These are phyloP conservation scores for Beauveria sp. DNA, from an alignment of 2,329 filamentous ascomycete genomes.

Conservation along the genomic window DNA sequence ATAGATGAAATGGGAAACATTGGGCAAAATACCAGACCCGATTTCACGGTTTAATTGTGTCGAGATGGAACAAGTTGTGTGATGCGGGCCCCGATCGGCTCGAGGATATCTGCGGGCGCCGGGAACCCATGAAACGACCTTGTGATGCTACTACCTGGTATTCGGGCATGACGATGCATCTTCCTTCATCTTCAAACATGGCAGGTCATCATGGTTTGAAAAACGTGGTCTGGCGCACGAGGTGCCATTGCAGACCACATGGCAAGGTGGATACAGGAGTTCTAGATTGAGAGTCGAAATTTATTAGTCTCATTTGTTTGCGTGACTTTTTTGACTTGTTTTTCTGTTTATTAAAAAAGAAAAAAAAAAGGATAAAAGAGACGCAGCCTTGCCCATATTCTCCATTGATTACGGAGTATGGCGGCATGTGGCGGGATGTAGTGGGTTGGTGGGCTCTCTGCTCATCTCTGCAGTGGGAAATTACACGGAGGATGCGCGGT, in stretches of 20 bases:
- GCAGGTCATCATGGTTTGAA: background rate
- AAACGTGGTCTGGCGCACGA: constrained; percentile 7
- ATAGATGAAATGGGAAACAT: background rate
- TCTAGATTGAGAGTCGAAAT: background rate
- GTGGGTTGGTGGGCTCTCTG: background rate
- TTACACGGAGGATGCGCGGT: background rate
- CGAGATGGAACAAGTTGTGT: too few species aligned
- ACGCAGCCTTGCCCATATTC: background rate
- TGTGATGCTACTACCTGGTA: background rate
- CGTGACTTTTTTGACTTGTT: too few species aligned
- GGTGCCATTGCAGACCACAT: background rate
- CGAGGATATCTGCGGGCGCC: too few species aligned
- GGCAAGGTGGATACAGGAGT: background rate
- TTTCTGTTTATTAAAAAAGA: background rate
- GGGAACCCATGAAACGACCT: too few species aligned
- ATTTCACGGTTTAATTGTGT: too few species aligned
- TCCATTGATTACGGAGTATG: background rate
- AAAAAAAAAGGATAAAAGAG: background rate
- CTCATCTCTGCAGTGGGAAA: background rate
- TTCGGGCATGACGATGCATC: background rate
- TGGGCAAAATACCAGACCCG: background rate
- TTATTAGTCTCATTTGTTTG: background rate
- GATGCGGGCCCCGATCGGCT: too few species aligned
- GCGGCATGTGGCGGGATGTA: background rate
- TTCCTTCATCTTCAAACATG: background rate